Conservation (phyloP, 2,329 filamentous ascomycete genomes). For the Podosphaera xanthii region DNA sequence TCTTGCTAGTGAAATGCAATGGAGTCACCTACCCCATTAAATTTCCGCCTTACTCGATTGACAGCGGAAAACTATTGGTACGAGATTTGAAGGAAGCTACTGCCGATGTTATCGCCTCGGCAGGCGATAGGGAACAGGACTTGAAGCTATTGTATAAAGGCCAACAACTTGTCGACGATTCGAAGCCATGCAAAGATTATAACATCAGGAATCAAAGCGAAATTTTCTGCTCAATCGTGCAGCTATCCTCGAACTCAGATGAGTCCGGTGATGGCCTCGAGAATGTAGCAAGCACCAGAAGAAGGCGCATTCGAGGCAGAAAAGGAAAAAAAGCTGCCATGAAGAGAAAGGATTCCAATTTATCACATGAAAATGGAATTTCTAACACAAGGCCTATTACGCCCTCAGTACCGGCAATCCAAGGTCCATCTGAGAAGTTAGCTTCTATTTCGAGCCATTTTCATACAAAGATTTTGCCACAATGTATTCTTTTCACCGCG, state of each 20-base stretch:
- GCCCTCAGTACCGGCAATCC: slow-evolving; percentile 18
- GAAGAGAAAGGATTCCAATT: slow-evolving; percentile 13
- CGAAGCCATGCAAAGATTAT: slow-evolving; percentile 31
- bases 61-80: slow-evolving; percentile 46
- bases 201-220: slow-evolving; percentile 40
- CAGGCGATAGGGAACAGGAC: slow-evolving; percentile 23
- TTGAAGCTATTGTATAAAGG: slow-evolving; percentile 57
- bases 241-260: slow-evolving; percentile 23
- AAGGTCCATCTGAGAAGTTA: slow-evolving; percentile 35
- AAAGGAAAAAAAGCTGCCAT: slow-evolving; percentile 23
- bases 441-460: slow-evolving; percentile 44
- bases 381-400: slow-evolving; percentile 12
- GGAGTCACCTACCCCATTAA: slow-evolving; percentile 42
- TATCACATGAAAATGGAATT: slow-evolving; percentile 14
- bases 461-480: slow-evolving; percentile 36
- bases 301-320: slow-evolving; percentile 15
- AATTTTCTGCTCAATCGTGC: slow-evolving; percentile 33
- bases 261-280: slow-evolving; percentile 21
- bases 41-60: slow-evolving; percentile 55
- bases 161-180: slow-evolving; percentile 41
- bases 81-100: slow-evolving; percentile 44
- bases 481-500: slow-evolving; percentile 36
- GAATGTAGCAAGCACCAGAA: slow-evolving; percentile 12
- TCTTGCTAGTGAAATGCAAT: slow-evolving; percentile 47
- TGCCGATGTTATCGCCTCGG: slow-evolving; percentile 39